phyloP scores from a whole-genome alignment of 1,284 basidiomycete species.

The Mycena citricolor region DNA sequence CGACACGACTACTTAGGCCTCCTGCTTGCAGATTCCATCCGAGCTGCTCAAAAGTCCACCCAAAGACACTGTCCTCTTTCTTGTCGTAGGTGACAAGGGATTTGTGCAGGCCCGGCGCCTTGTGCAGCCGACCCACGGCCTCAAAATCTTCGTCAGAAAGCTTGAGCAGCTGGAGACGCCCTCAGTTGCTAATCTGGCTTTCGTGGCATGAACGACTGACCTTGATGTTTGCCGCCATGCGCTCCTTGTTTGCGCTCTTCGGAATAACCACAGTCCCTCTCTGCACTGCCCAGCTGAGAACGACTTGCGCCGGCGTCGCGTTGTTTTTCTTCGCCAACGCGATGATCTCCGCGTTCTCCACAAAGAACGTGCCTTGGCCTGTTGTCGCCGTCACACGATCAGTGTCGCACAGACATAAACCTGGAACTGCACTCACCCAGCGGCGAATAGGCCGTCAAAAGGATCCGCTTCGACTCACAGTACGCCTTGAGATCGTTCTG shows the following conservation, averaged over 20 bases:
- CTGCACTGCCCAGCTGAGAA: conserved; percentile 46
- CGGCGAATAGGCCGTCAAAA: conserved; percentile 67
- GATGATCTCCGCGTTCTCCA: conserved; percentile 35
- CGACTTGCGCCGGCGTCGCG: conserved; percentile 40
- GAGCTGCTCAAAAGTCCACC: conserved; percentile 51
- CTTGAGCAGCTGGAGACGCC: conserved; percentile 38
- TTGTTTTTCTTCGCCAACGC: conserved; percentile 43
- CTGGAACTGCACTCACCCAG: conserved; percentile 46
- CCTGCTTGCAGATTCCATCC: conserved; percentile 48
- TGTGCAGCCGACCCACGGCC: conserved; percentile 40
- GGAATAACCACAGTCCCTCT: conserved; percentile 41
- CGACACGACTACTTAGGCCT: no score
- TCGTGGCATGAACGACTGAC: no score
- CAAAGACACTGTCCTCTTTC: conserved; percentile 38
- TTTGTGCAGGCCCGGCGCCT: conserved; percentile 46
- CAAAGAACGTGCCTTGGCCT: conserved; percentile 16
- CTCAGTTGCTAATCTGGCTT: not conserved
- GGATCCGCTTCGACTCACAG: conserved; percentile 56
- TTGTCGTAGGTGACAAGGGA: conserved; percentile 38
- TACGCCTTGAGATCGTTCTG: conserved; percentile 54
- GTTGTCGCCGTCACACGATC: not conserved
- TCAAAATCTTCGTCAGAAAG: conserved; percentile 41
- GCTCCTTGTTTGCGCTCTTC: conserved; percentile 39
- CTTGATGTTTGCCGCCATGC: conserved; percentile 42
- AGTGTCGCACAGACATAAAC: no score